Conservation (phyloP, 2,329 filamentous ascomycete genomes). For the Teratosphaeria pseudoeucalypti region DNA sequence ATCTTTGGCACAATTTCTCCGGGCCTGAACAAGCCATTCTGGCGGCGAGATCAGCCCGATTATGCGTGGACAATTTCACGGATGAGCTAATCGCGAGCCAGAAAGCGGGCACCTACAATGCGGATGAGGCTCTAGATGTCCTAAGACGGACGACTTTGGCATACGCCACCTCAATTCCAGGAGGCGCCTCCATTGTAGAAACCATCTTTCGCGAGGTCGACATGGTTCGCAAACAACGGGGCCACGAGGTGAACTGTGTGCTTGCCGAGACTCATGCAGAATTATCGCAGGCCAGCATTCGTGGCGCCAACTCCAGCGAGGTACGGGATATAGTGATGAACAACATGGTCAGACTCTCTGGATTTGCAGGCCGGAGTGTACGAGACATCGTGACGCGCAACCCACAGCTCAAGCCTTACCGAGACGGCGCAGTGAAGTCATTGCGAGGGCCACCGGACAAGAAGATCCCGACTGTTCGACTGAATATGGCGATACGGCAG, state of each 20-base stretch:
- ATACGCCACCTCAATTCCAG: constrained; percentile 18
- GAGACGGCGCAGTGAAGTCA: constrained; percentile 10
- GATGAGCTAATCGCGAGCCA: constrained; percentile 19
- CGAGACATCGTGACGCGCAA: constrained; percentile 20
- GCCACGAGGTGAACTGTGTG: constrained; percentile 16
- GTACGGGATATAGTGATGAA: constrained; percentile 13
- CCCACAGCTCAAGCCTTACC: constrained; percentile 14
- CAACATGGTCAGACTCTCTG: constrained; percentile 15
- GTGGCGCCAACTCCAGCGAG: constrained; percentile 11
- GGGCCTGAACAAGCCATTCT: constrained; percentile 17
- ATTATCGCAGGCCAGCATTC: constrained; percentile 12
- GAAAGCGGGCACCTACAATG: constrained; percentile 20
- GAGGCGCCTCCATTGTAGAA: constrained; percentile 17
- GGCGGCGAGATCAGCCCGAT: constrained; percentile 15
- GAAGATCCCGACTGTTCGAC: constrained; percentile 16
- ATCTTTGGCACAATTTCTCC: constrained; percentile 17
- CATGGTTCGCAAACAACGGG: constrained; percentile 16
- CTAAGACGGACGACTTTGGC: constrained; percentile 19
- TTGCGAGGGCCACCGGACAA: constrained; percentile 8
- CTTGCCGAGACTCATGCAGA: constrained; percentile 13
- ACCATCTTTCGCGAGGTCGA: constrained; percentile 17
- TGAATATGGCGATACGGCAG: constrained; percentile 19
- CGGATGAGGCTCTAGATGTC: constrained; percentile 20
- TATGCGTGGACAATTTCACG: constrained; percentile 19
- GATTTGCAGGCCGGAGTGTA: constrained; percentile 13